phyloP scores from a whole-genome alignment of 805 yeast species.

The Maudiozyma pseudohumilis region DNA sequence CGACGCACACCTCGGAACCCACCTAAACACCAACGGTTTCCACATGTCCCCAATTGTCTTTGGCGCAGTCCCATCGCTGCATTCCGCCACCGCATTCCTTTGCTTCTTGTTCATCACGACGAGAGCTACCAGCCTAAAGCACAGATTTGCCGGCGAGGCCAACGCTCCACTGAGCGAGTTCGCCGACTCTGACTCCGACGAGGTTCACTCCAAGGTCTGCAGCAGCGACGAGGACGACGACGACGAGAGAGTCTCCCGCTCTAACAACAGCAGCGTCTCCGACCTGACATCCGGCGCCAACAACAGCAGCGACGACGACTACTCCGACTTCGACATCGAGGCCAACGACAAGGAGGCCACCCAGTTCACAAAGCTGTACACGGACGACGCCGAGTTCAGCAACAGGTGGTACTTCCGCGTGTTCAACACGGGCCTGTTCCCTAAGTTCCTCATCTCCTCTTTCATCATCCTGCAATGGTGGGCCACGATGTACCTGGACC shows the following conservation, averaged over 20 bases:
- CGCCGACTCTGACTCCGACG: background rate
- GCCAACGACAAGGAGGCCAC: background rate
- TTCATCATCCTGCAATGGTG: constrained; percentile 59
- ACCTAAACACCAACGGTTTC: constrained; percentile 50
- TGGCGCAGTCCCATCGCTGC: constrained; percentile 56
- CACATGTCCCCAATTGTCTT: constrained; percentile 61
- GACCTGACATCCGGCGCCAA: background rate
- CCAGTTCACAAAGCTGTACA: constrained; percentile 10
- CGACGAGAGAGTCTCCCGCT: background rate
- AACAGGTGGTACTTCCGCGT: constrained; percentile 17
- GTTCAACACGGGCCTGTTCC: constrained; percentile 20
- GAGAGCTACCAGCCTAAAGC: constrained; percentile 20
- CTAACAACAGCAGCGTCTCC: background rate
- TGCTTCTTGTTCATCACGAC: constrained; percentile 36
- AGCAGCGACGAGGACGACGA: background rate
- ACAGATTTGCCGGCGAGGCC: constrained; percentile 10
- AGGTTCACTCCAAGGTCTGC: background rate
- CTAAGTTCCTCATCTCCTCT: constrained; percentile 28
- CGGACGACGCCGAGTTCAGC: constrained; percentile 8
- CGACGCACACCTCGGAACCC: constrained; percentile 54
- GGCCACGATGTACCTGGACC: constrained; percentile 66
- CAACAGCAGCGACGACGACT: background rate
- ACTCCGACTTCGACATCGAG: background rate
- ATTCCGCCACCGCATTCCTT: constrained; percentile 55
- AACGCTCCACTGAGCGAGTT: background rate